A percentile compares a stretch with the other conserved stretches of the same genome.
These are phyloP conservation scores for Suillus luteus DNA, from an alignment of 768 basidiomycete species.

Conservation along the genomic window DNA sequence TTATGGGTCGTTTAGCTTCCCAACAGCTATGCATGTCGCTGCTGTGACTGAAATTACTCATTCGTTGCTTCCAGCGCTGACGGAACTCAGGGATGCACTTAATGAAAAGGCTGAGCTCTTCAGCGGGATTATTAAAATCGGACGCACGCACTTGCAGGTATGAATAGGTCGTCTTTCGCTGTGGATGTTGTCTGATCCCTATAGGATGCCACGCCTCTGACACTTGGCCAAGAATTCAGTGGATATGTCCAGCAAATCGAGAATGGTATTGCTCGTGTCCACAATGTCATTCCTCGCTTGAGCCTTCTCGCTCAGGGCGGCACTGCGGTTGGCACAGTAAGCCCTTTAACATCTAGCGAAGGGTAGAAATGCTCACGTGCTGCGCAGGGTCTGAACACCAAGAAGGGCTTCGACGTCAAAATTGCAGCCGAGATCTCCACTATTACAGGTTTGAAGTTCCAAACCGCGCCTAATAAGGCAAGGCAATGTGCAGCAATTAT, in stretches of 20 bases:
- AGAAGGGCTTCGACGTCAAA: conserved; percentile 93
- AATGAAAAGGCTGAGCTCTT: conserved; percentile 82
- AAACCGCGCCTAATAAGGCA: conserved; percentile 98
- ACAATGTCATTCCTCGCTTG: conserved; percentile 80
- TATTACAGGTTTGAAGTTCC: conserved; percentile 86
- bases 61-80: conserved; percentile 82
- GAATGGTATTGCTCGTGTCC: conserved; percentile 86
- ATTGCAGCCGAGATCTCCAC: conserved; percentile 90
- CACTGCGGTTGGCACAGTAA: conserved; percentile 95
- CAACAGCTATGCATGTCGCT: conserved; percentile 98
- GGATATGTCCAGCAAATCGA: conserved; percentile 95
- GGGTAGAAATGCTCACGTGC: conserved; percentile 13
- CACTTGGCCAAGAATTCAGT: conserved; percentile 97
- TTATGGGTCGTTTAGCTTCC: conserved; percentile 63
- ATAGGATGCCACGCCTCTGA: conserved; percentile 95
- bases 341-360: conserved; percentile 25
- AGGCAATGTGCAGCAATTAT: conserved; percentile 14
- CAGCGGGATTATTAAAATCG: conserved; percentile 95
- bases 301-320: conserved; percentile 95
- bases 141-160: conserved; percentile 92
- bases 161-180: conserved; percentile 3
- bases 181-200: conserved; percentile 12
- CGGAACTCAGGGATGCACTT: conserved; percentile 81
- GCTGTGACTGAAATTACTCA: conserved; percentile 86
- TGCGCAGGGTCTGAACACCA: conserved; percentile 90